Evolutionary conservation across 176 grass and related monocot genomes (phyloP).

Genomic region (Melocanna baccifera): DNA sequence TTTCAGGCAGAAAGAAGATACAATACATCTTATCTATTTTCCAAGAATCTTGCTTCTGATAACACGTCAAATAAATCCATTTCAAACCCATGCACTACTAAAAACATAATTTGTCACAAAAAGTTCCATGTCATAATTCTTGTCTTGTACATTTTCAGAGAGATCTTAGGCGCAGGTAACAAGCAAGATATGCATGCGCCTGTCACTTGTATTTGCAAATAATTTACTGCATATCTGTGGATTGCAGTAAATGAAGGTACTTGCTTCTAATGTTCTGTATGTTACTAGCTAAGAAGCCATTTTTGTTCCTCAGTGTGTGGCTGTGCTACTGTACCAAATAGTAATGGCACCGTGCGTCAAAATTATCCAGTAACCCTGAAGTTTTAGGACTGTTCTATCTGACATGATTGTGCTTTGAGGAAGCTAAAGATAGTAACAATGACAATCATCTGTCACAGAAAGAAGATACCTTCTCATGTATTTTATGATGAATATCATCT

Average conservation of each 20-base stretch:
- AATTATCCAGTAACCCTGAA: neutral
- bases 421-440: neutral
- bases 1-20: slow-evolving; percentile 4
- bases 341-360: neutral
- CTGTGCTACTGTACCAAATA: neutral
- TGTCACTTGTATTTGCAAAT: neutral
- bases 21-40: neutral
- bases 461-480: neutral
- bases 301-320: neutral
- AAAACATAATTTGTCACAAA: neutral
- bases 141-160: slow-evolving; percentile 42
- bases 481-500: neutral
- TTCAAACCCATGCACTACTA: neutral
- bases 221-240: neutral
- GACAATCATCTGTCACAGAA: neutral
- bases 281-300: slow-evolving; percentile 1
- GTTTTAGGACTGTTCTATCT: neutral
- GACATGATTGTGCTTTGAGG: neutral
- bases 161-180: slow-evolving; percentile 57
- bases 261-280: slow-evolving; percentile 3
- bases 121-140: neutral
- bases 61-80: neutral
- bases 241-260: neutral
- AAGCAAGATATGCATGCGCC: neutral
- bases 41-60: neutral